phyloP scores from a whole-genome alignment of 164 flowering plant species.

The Macadamia integrifolia region DNA sequence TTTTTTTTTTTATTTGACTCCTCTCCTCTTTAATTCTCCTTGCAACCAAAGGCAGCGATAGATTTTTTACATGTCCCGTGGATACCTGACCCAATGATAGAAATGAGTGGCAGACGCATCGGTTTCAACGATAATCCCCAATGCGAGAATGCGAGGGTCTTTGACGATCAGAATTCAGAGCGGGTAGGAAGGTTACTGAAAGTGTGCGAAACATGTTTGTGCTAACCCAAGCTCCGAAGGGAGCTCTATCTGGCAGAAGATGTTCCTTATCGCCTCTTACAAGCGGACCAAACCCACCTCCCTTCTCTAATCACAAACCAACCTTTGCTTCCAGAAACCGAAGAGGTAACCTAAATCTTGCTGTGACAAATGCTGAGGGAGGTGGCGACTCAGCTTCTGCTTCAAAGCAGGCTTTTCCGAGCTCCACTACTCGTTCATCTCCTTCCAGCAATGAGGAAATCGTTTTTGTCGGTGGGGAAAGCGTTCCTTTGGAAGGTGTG shows the following conservation, averaged over 20 bases:
- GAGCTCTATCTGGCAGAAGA: slow-evolving; percentile 30
- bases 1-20: too few species aligned
- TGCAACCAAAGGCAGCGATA: too few species aligned
- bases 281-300: slow-evolving; percentile 13
- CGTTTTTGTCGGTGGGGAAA: slow-evolving; percentile 44
- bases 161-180: too few species aligned
- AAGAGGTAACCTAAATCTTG: slow-evolving; percentile 19
- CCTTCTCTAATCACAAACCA: slow-evolving; percentile 26
- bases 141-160: too few species aligned
- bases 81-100: too few species aligned
- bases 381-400: slow-evolving; percentile 23
- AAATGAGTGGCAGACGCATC: too few species aligned
- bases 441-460: slow-evolving; percentile 19
- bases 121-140: too few species aligned
- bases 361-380: slow-evolving; percentile 38
- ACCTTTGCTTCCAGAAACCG: slow-evolving; percentile 18
- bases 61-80: too few species aligned
- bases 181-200: too few species aligned
- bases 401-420: slow-evolving; percentile 12
- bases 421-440: slow-evolving; percentile 13
- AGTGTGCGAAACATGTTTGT: slow-evolving; percentile 21
- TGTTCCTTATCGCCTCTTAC: slow-evolving; percentile 18
- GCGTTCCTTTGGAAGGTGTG: slow-evolving; percentile 83
- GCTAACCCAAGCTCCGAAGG: slow-evolving; percentile 30
- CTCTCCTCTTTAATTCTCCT: too few species aligned